phyloP scores from a whole-genome alignment of 345 rosid species.

The Gossypium mustelinum region DNA sequence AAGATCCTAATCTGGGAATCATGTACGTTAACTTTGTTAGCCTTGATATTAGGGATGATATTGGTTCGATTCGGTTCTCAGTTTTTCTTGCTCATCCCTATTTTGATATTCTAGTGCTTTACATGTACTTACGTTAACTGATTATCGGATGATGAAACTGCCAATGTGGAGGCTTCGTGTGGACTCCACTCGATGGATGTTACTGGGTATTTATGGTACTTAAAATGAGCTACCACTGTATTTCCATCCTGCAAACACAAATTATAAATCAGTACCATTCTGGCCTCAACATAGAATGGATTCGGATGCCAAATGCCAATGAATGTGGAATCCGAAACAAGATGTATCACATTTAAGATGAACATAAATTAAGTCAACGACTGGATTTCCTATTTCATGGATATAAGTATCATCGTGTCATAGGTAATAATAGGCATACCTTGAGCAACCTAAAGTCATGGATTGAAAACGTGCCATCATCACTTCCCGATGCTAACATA shows the following conservation, averaged over 20 bases:
- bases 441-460: constrained; percentile 77
- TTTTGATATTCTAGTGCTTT: not conserved
- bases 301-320: not conserved
- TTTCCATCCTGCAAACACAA: constrained; percentile 49
- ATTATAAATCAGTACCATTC: too few species aligned
- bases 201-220: constrained; percentile 76
- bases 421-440: constrained; percentile 27
- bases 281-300: not conserved
- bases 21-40: not conserved
- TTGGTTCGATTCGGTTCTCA: too few species aligned
- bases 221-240: constrained; percentile 84
- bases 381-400: not conserved
- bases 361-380: not conserved
- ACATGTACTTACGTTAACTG: constrained; percentile 68
- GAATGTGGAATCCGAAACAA: not conserved
- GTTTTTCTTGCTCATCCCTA: too few species aligned
- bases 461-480: constrained; percentile 90
- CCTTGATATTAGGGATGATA: not conserved
- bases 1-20: not conserved
- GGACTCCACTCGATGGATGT: constrained; percentile 98
- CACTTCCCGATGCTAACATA: constrained; percentile 96
- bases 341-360: not conserved
- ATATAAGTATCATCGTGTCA: not conserved
- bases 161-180: constrained; percentile 78
- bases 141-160: constrained; percentile 83